Percentiles rank a stretch among this genome's conserved stretches.
Conservation (phyloP, 202 grass and related monocot species). For the Hordeum pubiflorum region DNA sequence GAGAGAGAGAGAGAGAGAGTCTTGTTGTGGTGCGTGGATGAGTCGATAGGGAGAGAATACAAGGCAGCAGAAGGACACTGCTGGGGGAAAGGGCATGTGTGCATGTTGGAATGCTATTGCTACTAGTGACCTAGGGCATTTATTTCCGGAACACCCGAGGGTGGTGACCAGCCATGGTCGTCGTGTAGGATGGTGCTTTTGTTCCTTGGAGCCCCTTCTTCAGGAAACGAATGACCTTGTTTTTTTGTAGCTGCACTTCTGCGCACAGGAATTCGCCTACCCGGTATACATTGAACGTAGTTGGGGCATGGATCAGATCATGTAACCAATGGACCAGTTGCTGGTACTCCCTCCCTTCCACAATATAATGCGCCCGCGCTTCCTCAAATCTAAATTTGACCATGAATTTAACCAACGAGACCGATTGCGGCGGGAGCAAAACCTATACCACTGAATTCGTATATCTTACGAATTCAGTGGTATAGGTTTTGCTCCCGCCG, state of each 20-base stretch:
- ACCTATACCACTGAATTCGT: no score
- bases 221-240: slow-evolving; percentile 39
- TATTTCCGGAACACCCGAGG: slow-evolving; percentile 30
- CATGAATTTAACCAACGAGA: no score
- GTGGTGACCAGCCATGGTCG: background rate
- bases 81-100: slow-evolving; percentile 22
- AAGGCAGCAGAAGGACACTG: slow-evolving; percentile 23
- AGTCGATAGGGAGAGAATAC: slow-evolving; percentile 29
- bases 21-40: slow-evolving; percentile 15
- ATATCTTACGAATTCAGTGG: no score
- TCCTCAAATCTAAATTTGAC: no score
- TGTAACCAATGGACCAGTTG: background rate
- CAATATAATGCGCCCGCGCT: no score
- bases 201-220: slow-evolving; percentile 35
- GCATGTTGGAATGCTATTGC: slow-evolving; percentile 28
- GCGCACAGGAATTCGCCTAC: background rate
- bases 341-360: no score
- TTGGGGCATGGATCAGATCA: background rate
- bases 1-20: background rate
- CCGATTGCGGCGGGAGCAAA: no score
- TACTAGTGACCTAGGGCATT: slow-evolving; percentile 43
- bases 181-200: background rate
- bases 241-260: slow-evolving; percentile 24
- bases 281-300: slow-evolving; percentile 4
- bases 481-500: no score